A percentile compares a stretch with the other conserved stretches of the same genome.
These are phyloP conservation scores for Anastatica hierochuntica DNA, from an alignment of 345 rosid species.

Conservation along the genomic window DNA sequence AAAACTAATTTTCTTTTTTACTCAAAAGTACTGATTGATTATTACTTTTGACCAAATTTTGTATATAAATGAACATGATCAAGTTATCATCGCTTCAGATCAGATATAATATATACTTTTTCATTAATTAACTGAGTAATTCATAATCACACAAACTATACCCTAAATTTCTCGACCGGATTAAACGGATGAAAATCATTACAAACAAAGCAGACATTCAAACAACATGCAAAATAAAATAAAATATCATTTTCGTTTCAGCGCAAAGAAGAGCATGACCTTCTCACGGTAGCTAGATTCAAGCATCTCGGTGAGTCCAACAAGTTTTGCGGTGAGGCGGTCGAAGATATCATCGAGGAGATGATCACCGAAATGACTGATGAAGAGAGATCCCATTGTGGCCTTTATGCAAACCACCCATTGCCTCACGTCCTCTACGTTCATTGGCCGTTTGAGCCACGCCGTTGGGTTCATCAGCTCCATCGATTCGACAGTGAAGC, in stretches of 20 bases:
- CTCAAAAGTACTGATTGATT: too few relatives aligned
- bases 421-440: constrained; percentile 17
- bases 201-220: too few relatives aligned
- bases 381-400: constrained; percentile 41
- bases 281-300: constrained; percentile 31
- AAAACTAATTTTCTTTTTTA: too few relatives aligned
- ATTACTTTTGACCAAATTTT: too few relatives aligned
- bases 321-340: constrained; percentile 26
- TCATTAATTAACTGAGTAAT: too few relatives aligned
- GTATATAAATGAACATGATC: too few relatives aligned
- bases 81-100: too few relatives aligned
- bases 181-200: too few relatives aligned
- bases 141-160: too few relatives aligned
- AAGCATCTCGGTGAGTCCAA: constrained; percentile 17
- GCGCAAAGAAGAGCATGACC: constrained; percentile 27
- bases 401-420: constrained; percentile 43
- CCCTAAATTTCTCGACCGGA: too few relatives aligned
- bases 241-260: constrained; percentile 19
- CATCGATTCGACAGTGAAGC: constrained; percentile 32
- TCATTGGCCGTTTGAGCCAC: constrained; percentile 21
- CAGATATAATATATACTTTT: too few relatives aligned
- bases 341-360: constrained; percentile 30
- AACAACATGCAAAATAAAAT: too few relatives aligned
- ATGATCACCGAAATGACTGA: constrained; percentile 29
- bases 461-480: constrained; percentile 33